Evolutionary conservation across 192 early-diverging fungal genomes (phyloP).

Genomic region (Irineochytrium annulatum): DNA sequence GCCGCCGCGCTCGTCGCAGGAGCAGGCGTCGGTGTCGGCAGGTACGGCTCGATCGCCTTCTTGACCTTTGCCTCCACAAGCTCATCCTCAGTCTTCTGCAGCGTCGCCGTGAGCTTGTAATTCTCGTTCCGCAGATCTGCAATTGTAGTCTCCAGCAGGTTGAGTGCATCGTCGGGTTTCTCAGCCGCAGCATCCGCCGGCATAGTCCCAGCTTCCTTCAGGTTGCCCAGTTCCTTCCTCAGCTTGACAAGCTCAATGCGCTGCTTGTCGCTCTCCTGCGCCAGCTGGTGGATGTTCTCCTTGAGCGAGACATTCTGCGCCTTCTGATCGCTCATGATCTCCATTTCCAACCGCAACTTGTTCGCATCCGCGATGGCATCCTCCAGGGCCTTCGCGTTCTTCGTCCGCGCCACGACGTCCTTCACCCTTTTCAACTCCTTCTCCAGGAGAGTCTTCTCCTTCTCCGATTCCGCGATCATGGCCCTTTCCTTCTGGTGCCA

Average conservation of each 20-base stretch:
- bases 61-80: slow-evolving; percentile 6
- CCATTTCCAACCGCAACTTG: slow-evolving; percentile 29
- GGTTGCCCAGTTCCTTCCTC: slow-evolving; percentile 13
- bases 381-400: slow-evolving; percentile 24
- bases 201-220: slow-evolving; percentile 2
- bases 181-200: background rate
- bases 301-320: slow-evolving; percentile 37
- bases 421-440: slow-evolving; percentile 31
- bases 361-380: slow-evolving; percentile 28
- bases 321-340: slow-evolving; percentile 35
- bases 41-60: no score
- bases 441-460: slow-evolving; percentile 17
- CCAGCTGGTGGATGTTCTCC: slow-evolving; percentile 47
- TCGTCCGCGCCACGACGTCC: slow-evolving; percentile 28
- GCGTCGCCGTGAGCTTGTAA: background rate
- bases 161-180: slow-evolving; percentile 9
- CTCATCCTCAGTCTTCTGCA: slow-evolving; percentile 3
- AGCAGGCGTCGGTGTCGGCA: no score
- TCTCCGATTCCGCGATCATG: slow-evolving; percentile 15
- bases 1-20: no score
- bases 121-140: slow-evolving; percentile 12
- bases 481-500: slow-evolving; percentile 6
- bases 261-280: slow-evolving; percentile 22
- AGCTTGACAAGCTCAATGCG: slow-evolving; percentile 16
- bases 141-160: slow-evolving; percentile 20